A percentile compares a stretch with the other conserved stretches of the same genome.
phyloP scores from a whole-genome alignment of 495 filamentous ascomycete species.

The Cenococcum geophilum region DNA sequence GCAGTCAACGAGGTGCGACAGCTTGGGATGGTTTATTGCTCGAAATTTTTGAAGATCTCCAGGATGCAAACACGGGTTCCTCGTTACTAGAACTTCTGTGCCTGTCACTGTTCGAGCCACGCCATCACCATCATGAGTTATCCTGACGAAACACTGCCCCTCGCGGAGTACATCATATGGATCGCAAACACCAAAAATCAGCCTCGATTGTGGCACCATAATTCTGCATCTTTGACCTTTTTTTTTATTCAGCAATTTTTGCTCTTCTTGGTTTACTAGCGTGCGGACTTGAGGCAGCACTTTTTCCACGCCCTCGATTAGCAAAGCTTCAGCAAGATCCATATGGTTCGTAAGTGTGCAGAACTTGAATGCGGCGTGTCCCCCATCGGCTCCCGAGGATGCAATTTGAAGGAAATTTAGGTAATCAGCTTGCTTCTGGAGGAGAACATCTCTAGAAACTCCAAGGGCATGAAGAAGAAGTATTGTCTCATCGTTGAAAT shows the following conservation, averaged over 20 bases:
- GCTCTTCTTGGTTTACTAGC: constrained; percentile 40
- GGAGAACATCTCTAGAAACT: constrained; percentile 36
- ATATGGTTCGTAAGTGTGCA: constrained; percentile 40
- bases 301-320: constrained; percentile 43
- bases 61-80: constrained; percentile 50
- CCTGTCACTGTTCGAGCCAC: constrained; percentile 38
- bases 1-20: constrained; percentile 47
- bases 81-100: constrained; percentile 45
- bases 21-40: constrained; percentile 39
- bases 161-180: constrained; percentile 41
- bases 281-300: constrained; percentile 34
- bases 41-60: constrained; percentile 50
- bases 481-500: constrained; percentile 49
- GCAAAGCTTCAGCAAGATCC: constrained; percentile 43
- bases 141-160: constrained; percentile 43
- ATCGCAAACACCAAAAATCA: constrained; percentile 49
- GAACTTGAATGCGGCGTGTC: constrained; percentile 42
- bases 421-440: constrained; percentile 44
- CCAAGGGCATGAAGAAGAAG: constrained; percentile 45
- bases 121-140: constrained; percentile 44
- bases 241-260: constrained; percentile 46
- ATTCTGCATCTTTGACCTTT: constrained; percentile 45
- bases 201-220: constrained; percentile 42
- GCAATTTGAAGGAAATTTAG: constrained; percentile 37
- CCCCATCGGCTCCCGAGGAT: constrained; percentile 30